These are phyloP conservation scores for Diplosphaera chodatii DNA, from an alignment of 139 green algal species.

Conservation along the genomic window DNA sequence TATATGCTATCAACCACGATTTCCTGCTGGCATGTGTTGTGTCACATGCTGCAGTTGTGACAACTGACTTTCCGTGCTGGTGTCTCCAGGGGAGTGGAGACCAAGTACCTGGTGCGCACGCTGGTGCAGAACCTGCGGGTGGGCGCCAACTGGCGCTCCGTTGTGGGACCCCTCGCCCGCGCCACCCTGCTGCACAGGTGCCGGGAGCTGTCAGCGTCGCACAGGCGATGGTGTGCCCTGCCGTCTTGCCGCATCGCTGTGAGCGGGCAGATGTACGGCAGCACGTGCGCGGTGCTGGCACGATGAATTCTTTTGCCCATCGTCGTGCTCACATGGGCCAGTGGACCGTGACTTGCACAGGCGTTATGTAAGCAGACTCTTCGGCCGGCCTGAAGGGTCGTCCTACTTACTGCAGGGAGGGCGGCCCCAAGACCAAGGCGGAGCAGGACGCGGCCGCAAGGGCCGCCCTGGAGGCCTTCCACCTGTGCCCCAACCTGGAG, in stretches of 20 bases:
- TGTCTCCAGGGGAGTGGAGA: constrained; percentile 48
- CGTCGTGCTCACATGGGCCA: too few relatives aligned
- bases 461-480: constrained; percentile 60
- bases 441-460: constrained; percentile 47
- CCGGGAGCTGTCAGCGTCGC: too few relatives aligned
- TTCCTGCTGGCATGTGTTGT: too few relatives aligned
- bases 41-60: not conserved
- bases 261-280: too few relatives aligned
- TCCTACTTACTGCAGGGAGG: not conserved
- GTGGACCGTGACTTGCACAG: too few relatives aligned
- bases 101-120: constrained; percentile 68
- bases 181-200: constrained; percentile 53
- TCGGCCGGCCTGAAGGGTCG: too few relatives aligned
- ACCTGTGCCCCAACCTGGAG: constrained; percentile 71
- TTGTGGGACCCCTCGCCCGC: constrained; percentile 65
- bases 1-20: too few relatives aligned
- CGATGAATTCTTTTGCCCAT: too few relatives aligned
- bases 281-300: too few relatives aligned
- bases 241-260: not conserved
- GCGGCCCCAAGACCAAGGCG: constrained; percentile 29
- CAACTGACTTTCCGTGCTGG: not conserved
- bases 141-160: constrained; percentile 73
- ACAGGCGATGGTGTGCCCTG: too few relatives aligned
- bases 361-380: too few relatives aligned
- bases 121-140: constrained; percentile 80